Percentiles rank a stretch among this genome's conserved stretches.
Conservation (phyloP, 2,329 filamentous ascomycete species). For the Mycosphaerella sp. region DNA sequence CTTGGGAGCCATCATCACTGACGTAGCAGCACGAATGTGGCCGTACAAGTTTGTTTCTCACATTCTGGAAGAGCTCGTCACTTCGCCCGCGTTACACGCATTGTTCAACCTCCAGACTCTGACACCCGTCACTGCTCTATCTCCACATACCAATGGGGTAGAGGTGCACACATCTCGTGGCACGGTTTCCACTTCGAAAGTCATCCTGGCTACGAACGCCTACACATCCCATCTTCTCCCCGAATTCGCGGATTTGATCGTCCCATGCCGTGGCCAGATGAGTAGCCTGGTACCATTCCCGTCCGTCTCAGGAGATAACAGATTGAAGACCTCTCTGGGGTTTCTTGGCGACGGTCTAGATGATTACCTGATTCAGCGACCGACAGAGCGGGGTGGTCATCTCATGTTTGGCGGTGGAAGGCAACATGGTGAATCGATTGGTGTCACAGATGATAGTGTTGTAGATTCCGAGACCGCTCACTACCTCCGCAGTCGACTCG, state of each 20-base stretch:
- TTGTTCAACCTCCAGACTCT: conserved; percentile 67
- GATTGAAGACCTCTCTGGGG: conserved; percentile 56
- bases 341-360: conserved; percentile 57
- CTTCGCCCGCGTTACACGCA: conserved; percentile 27
- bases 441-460: conserved; percentile 53
- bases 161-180: conserved; percentile 56
- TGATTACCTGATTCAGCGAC: conserved; percentile 69
- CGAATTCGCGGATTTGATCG: conserved; percentile 60
- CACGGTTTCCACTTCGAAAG: conserved; percentile 52
- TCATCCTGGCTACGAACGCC: conserved; percentile 75
- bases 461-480: conserved; percentile 51
- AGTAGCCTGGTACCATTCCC: conserved; percentile 56
- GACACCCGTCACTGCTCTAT: conserved; percentile 51
- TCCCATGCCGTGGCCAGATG: conserved; percentile 71
- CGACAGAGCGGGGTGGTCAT: conserved; percentile 46
- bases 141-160: conserved; percentile 19
- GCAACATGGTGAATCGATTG: conserved; percentile 49
- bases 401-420: conserved; percentile 68
- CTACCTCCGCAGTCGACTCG: conserved; percentile 48
- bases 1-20: conserved; percentile 58
- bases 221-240: conserved; percentile 75
- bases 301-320: conserved; percentile 23
- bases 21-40: conserved; percentile 63
- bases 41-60: conserved; percentile 78
- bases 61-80: conserved; percentile 56